These are phyloP conservation scores for Lachancea cidri DNA, from an alignment of 805 yeast species.

Conservation along the genomic window DNA sequence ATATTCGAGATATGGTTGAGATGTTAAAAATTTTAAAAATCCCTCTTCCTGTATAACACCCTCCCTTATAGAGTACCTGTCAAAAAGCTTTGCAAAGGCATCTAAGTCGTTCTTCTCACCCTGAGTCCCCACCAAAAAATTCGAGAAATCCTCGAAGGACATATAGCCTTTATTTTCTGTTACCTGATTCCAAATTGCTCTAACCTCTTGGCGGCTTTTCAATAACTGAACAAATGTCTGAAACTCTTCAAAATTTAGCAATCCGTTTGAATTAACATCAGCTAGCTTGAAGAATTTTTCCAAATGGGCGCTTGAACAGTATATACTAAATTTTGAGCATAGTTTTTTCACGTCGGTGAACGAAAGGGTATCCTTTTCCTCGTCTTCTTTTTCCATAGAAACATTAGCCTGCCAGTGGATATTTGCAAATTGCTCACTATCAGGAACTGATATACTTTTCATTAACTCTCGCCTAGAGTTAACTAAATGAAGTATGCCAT, in stretches of 20 bases:
- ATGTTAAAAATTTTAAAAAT: slow-evolving; percentile 29
- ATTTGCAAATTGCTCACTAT: slow-evolving; percentile 50
- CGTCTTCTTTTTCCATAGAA: slow-evolving; percentile 32
- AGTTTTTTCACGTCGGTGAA: slow-evolving; percentile 66
- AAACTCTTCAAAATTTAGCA: slow-evolving; percentile 66
- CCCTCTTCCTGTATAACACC: slow-evolving; percentile 18
- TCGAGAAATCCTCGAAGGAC: slow-evolving; percentile 30
- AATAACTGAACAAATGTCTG: slow-evolving; percentile 65
- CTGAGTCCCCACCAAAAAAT: slow-evolving; percentile 47
- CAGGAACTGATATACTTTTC: slow-evolving; percentile 58
- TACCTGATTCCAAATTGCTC: slow-evolving; percentile 40
- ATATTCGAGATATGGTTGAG: slow-evolving; percentile 25
- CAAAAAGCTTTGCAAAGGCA: slow-evolving; percentile 33
- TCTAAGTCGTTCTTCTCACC: slow-evolving; percentile 36
- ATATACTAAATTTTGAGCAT: slow-evolving; percentile 65
- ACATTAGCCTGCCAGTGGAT: slow-evolving; percentile 58
- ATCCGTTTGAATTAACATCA: slow-evolving; percentile 45
- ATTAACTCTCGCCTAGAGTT: slow-evolving; percentile 55
- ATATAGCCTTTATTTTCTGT: slow-evolving; percentile 25
- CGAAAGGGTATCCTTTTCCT: slow-evolving; percentile 38
- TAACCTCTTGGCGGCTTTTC: slow-evolving; percentile 61
- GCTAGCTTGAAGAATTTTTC: slow-evolving; percentile 47
- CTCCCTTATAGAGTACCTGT: slow-evolving; percentile 31
- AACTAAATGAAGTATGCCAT: slow-evolving; percentile 51
- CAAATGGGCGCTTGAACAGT: slow-evolving; percentile 53